phyloP scores from a whole-genome alignment of 176 grass and related monocot genomes.

The Triticum monococcum region DNA sequence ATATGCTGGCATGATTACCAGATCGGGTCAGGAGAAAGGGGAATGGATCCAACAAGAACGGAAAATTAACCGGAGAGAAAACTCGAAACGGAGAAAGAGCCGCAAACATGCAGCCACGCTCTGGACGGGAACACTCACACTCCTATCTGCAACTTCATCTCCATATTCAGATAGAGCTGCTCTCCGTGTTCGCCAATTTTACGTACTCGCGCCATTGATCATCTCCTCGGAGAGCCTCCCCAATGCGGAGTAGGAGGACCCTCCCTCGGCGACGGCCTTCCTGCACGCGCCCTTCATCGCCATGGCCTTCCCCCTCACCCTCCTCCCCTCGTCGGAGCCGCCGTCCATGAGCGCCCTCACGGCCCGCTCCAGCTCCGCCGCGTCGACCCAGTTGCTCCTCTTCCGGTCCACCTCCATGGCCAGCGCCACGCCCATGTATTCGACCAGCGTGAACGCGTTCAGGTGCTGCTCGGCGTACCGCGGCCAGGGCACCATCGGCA shows the following conservation, averaged over 20 bases:
- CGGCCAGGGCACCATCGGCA: background rate
- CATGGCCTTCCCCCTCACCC: background rate
- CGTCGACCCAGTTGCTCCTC: background rate
- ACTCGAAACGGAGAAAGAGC: too few relatives aligned
- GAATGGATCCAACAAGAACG: too few relatives aligned
- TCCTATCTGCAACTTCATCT: too few relatives aligned
- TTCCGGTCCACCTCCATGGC: background rate
- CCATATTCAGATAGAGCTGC: too few relatives aligned
- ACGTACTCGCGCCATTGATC: background rate
- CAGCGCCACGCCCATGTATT: background rate
- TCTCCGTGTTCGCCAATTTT: background rate
- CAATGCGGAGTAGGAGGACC: background rate
- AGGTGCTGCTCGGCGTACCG: background rate
- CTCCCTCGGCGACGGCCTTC: background rate
- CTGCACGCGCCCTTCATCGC: background rate
- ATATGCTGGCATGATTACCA: too few relatives aligned
- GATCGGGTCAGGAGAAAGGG: too few relatives aligned
- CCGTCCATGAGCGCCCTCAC: background rate
- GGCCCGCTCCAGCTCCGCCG: background rate
- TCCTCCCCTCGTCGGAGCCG: background rate
- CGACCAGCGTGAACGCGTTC: background rate
- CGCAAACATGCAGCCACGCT: too few relatives aligned
- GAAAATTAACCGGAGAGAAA: too few relatives aligned
- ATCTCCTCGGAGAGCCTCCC: background rate
- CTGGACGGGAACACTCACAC: too few relatives aligned